Conservation (phyloP, 2,329 filamentous ascomycete genomes). For the Ceratocystiopsis minuta region DNA sequence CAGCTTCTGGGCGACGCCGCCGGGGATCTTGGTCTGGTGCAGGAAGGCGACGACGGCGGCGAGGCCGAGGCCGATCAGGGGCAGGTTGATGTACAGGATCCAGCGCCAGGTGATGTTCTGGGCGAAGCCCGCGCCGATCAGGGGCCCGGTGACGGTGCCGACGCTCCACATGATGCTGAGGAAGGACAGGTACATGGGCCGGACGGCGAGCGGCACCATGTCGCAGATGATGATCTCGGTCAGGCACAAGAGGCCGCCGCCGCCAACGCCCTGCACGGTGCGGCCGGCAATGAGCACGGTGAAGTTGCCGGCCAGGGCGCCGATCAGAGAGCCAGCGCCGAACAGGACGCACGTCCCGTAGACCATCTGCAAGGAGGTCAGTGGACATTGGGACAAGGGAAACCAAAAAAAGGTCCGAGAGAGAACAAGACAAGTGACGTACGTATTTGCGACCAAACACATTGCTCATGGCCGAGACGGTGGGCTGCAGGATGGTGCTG, state of each 20-base stretch:
- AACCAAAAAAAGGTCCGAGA: constrained; percentile 16
- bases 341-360: constrained; percentile 7
- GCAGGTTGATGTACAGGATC: constrained; percentile 28
- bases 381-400: background rate
- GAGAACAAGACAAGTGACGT: constrained; percentile 22
- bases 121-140: constrained; percentile 11
- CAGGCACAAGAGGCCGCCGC: constrained; percentile 18
- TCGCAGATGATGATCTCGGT: constrained; percentile 19
- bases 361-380: constrained; percentile 5
- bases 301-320: constrained; percentile 14
- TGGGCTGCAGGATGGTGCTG: constrained; percentile 39
- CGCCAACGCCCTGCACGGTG: constrained; percentile 19
- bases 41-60: constrained; percentile 11
- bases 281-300: constrained; percentile 17
- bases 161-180: constrained; percentile 10
- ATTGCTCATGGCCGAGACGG: constrained; percentile 13
- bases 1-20: constrained; percentile 15
- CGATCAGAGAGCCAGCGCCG: constrained; percentile 14
- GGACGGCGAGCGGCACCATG: constrained; percentile 12
- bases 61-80: constrained; percentile 16
- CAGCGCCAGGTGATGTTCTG: constrained; percentile 13
- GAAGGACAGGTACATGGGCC: constrained; percentile 11
- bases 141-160: constrained; percentile 11
- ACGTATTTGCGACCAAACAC: constrained; percentile 12
- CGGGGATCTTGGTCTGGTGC: constrained; percentile 20